These are phyloP conservation scores for Trichoderma afroharzianum DNA, from an alignment of 2,329 filamentous ascomycete species.

Conservation along the genomic window DNA sequence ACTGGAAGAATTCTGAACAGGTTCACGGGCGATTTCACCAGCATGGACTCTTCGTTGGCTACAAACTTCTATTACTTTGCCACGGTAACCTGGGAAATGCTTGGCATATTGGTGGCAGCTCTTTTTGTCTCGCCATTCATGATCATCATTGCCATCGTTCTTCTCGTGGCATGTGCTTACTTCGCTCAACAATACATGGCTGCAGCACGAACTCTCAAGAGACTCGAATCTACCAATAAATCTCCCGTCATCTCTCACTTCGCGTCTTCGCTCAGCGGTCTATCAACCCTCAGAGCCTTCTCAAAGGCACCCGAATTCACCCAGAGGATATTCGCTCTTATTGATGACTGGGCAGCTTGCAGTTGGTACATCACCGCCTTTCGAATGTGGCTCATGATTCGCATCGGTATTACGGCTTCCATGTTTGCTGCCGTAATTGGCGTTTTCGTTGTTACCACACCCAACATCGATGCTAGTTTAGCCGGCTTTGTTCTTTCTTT, in stretches of 20 bases:
- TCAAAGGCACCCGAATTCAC: not conserved
- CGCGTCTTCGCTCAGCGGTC: not conserved
- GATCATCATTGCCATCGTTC: not conserved
- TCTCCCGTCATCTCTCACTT: constrained; percentile 10
- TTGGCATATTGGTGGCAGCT: constrained; percentile 2
- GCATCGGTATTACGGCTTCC: constrained; percentile 6
- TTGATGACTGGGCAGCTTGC: constrained; percentile 11
- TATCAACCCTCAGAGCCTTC: constrained; percentile 3
- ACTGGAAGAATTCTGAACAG: constrained; percentile 2
- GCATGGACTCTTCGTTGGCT: constrained; percentile 8
- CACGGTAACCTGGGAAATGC: not conserved
- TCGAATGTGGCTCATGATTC: constrained; percentile 9
- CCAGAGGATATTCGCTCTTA: not conserved
- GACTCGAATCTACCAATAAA: constrained; percentile 10
- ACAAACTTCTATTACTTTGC: constrained; percentile 9
- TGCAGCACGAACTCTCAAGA: constrained; percentile 8
- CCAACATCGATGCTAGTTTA: not conserved
- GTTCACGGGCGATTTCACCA: constrained; percentile 4
- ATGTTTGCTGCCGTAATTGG: constrained; percentile 4
- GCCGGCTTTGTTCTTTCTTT: constrained; percentile 9
- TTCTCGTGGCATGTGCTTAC: not conserved
- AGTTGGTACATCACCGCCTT: not conserved
- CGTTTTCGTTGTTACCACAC: not conserved
- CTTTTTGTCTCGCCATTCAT: constrained; percentile 9
- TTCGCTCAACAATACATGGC: constrained; percentile 3